Base-by-base conservation (phyloP, 2,329 filamentous ascomycete genomes). In the Pleomassaria siparia region DNA sequence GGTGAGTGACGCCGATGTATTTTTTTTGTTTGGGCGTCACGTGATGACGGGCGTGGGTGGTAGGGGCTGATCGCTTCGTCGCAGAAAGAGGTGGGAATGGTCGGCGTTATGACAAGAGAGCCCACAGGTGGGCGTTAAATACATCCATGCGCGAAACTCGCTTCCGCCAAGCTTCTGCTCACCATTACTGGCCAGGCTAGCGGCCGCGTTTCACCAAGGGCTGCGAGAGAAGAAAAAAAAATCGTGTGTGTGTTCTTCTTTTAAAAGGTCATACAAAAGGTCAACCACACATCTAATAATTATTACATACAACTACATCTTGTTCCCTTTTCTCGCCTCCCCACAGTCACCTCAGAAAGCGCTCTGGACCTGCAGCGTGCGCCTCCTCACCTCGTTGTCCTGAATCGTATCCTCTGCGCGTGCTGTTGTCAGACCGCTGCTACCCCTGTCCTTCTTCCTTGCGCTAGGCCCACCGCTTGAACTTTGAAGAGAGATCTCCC, bases 91-190 rank as follows among this genome's bases (percentile, higher is more conserved):
- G 35, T 37, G 35, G 35, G 35, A 21, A 13, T 12, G 20, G 35
- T 20, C 35, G 35, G 35, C 24, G 35, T 37, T 37, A 37, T 37
- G 35, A 35, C 32, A 35, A 35, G 32, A n/a, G 25, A 26, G 12
- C 25, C 12, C 12, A 26, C 12, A n/a, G 25, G 25, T n/a, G 9
- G 29, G 21, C 32, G 32, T 37, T 37, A 37, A 37, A 24, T 37
- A n/a, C n/a, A 37, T 37, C 35, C 35, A 37, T 37, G 35, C 35
- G 35, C 35, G 35, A 21, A 15, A 5, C 5, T n/a, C n/a, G 9
- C 9, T 5, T 15, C 9, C 29, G 5, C n/a, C n/a, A n/a, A n/a
- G n/a, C n/a, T n/a, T n/a, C n/a, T n/a, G 29, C 6, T 13, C 25
- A n/a, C 12, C 29, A 30, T 9, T 9, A 9, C 15, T 30, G 29